Conservation (phyloP, 208 protist species). For the Wallacemonas sp. region DNA sequence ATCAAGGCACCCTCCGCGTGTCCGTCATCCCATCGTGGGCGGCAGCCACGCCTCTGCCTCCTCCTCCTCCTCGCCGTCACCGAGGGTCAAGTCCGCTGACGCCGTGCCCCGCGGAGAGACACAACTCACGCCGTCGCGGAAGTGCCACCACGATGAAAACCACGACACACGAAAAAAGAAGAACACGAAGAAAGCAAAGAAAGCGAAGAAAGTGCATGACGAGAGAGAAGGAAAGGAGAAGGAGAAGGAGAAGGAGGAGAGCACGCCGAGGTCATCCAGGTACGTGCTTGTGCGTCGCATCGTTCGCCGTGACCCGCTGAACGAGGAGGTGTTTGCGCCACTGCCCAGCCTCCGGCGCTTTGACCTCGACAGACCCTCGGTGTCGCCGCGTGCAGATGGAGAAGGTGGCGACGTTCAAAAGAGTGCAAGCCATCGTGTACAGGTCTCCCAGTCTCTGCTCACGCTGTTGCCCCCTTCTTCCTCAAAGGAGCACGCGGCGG, state of each 20-base stretch:
- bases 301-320: slow-evolving; percentile 2
- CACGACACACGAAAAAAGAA: background rate
- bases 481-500: slow-evolving; percentile 83
- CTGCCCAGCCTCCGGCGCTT: background rate
- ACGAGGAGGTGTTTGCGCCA: background rate
- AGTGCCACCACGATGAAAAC: too few relatives aligned
- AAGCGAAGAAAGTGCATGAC: background rate
- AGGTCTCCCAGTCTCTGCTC: slow-evolving; percentile 44
- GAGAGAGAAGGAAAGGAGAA: background rate
- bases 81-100: too few relatives aligned
- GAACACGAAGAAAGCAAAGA: background rate
- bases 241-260: background rate
- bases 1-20: too few relatives aligned
- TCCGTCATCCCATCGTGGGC: too few relatives aligned
- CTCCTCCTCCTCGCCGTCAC: too few relatives aligned
- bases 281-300: background rate
- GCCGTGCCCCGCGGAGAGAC: too few relatives aligned
- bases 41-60: too few relatives aligned
- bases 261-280: background rate
- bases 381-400: slow-evolving; percentile 84
- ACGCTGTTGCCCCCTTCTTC: slow-evolving; percentile 72
- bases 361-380: background rate
- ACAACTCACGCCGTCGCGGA: too few relatives aligned
- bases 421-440: too few relatives aligned
- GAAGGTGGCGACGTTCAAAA: slow-evolving; percentile 81